These are phyloP conservation scores for Floccularia luteovirens DNA, from an alignment of 768 basidiomycete genomes.

Conservation along the genomic window DNA sequence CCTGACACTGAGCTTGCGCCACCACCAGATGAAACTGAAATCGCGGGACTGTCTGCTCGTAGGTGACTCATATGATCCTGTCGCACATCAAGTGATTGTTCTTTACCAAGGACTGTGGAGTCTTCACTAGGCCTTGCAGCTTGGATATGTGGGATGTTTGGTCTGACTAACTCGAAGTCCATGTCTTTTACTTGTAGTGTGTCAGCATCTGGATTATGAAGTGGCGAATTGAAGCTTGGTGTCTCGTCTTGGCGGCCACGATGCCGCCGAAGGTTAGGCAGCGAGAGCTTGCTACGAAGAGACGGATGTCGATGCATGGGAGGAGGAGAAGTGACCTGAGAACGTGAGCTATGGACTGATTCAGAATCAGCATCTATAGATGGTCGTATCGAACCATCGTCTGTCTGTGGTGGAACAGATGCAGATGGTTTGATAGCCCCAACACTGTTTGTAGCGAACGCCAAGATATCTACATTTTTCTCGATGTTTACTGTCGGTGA, in stretches of 20 bases:
- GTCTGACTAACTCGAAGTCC: constrained; percentile 75
- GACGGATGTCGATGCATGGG: constrained; percentile 30
- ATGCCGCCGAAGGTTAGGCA: constrained; percentile 56
- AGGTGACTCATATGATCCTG: constrained; percentile 11
- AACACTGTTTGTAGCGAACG: too few species aligned
- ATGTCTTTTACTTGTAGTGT: constrained; percentile 72
- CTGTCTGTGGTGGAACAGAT: too few species aligned
- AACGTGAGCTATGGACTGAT: constrained; percentile 26
- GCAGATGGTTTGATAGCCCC: too few species aligned
- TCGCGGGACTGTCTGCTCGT: constrained; percentile 34
- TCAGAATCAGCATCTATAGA: constrained; percentile 14
- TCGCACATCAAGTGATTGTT: constrained; percentile 24
- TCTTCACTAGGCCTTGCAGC: constrained; percentile 47
- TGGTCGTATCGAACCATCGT: too few species aligned
- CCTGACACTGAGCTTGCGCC: constrained; percentile 9
- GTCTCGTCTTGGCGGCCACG: constrained; percentile 28
- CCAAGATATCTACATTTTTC: too few species aligned
- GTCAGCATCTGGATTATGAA: constrained; percentile 29
- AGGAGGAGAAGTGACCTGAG: constrained; percentile 29
- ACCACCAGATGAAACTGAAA: constrained; percentile 28
- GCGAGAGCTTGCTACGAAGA: constrained; percentile 57
- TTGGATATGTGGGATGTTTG: constrained; percentile 35
- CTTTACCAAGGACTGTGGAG: constrained; percentile 29
- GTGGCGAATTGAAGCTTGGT: constrained; percentile 12
- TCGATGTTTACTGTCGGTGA: too few species aligned